These are phyloP conservation scores for Coemansia sp. DNA, from an alignment of 192 early-diverging fungal species.

Conservation along the genomic window DNA sequence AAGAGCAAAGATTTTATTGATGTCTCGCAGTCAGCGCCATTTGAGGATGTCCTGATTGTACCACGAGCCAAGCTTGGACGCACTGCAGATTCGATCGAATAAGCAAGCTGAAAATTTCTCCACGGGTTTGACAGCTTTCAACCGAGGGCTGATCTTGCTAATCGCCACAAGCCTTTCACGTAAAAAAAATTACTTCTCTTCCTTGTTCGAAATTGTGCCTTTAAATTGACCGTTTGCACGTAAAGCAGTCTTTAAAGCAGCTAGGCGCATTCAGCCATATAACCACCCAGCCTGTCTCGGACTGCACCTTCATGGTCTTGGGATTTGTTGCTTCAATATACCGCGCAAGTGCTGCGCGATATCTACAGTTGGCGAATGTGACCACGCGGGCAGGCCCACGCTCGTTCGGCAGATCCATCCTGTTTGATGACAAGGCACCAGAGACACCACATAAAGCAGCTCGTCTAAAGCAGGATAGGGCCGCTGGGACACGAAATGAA, in stretches of 20 bases:
- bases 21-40: conserved; percentile 76
- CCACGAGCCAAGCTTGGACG: conserved; percentile 39
- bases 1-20: conserved; percentile 83
- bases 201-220: neutral
- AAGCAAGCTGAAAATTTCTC: neutral
- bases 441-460: neutral
- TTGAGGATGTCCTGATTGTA: conserved; percentile 77
- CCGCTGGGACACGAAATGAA: neutral
- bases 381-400: neutral
- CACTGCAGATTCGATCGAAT: conserved; percentile 25
- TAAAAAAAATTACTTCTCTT: neutral
- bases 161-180: neutral
- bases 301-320: neutral
- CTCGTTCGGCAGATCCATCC: neutral
- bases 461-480: neutral
- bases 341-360: neutral
- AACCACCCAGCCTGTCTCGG: neutral
- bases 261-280: neutral
- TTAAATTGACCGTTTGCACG: neutral
- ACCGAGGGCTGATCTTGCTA: neutral
- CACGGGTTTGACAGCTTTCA: neutral
- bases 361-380: neutral
- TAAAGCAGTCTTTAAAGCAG: neutral
- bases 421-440: neutral
- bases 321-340: neutral